Percentiles rank a stretch among this genome's conserved stretches.
These are phyloP conservation scores for Neofusicoccum cordaticola DNA, from an alignment of 2,329 filamentous ascomycete species.

Conservation along the genomic window DNA sequence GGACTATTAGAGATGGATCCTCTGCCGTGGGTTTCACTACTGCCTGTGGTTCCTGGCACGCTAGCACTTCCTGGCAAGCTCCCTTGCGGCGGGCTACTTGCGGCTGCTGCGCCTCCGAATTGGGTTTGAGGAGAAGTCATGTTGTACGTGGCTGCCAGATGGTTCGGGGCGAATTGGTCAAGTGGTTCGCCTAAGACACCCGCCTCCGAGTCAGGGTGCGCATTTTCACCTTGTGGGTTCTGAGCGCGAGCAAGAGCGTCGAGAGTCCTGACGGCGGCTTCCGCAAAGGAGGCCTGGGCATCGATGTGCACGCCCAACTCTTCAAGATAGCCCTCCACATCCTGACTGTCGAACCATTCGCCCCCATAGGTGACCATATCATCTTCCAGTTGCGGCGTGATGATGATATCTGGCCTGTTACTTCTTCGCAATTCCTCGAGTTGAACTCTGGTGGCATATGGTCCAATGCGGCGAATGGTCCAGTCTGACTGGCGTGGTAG, in stretches of 20 bases:
- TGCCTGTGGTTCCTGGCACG: not conserved
- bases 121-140: not conserved
- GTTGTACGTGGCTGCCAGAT: not conserved
- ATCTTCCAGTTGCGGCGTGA: conserved; percentile 38
- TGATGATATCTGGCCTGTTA: not conserved
- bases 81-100: not conserved
- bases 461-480: conserved; percentile 32
- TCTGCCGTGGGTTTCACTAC: not conserved
- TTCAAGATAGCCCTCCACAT: conserved; percentile 71
- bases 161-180: conserved; percentile 15
- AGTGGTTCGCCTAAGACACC: conserved; percentile 4
- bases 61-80: not conserved
- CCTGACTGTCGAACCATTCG: conserved; percentile 73
- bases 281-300: conserved; percentile 58
- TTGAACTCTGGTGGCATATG: conserved; percentile 16
- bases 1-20: not conserved
- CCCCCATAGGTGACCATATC: conserved; percentile 64
- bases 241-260: conserved; percentile 38
- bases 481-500: conserved; percentile 31
- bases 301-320: conserved; percentile 63
- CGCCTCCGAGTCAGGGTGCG: conserved; percentile 12
- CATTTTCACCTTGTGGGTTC: not conserved
- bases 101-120: not conserved
- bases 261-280: conserved; percentile 38
- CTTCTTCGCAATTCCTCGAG: not conserved